Conservation (phyloP, 2,329 filamentous ascomycete species). For the Colletotrichum kahawae region DNA sequence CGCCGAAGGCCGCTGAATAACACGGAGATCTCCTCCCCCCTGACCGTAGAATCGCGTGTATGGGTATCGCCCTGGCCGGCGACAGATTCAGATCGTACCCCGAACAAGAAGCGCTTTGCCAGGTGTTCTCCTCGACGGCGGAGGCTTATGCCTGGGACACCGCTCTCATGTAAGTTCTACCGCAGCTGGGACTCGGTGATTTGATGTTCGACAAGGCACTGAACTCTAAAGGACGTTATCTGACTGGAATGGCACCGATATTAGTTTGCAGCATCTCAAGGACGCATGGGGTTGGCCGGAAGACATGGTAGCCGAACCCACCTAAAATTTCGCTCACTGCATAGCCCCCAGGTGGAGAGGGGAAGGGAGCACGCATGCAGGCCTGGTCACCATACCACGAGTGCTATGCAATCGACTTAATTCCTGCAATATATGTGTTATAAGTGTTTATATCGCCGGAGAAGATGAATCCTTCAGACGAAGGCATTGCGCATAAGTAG, state of each 20-base stretch:
- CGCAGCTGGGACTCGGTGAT: background rate
- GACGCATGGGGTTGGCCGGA: background rate
- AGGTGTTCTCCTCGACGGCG: constrained; percentile 35
- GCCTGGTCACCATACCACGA: background rate
- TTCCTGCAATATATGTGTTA: background rate
- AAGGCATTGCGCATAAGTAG: background rate
- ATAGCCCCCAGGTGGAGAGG: background rate
- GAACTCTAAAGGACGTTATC: background rate
- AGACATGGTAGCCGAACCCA: background rate
- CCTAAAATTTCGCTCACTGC: background rate
- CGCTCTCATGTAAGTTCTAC: background rate
- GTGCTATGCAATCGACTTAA: background rate
- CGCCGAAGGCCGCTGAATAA: background rate
- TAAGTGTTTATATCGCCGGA: background rate
- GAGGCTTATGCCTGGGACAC: background rate
- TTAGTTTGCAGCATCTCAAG: background rate
- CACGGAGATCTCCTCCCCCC: background rate
- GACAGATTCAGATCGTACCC: constrained; percentile 38
- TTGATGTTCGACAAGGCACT: background rate
- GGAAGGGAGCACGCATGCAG: background rate
- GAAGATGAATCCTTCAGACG: background rate
- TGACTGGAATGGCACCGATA: background rate
- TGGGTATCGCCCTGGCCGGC: constrained; percentile 35
- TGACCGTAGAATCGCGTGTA: constrained; percentile 26
- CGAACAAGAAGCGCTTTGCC: constrained; percentile 41